Conservation (phyloP, 768 basidiomycete species). For the Infundibulicybe gibba region DNA sequence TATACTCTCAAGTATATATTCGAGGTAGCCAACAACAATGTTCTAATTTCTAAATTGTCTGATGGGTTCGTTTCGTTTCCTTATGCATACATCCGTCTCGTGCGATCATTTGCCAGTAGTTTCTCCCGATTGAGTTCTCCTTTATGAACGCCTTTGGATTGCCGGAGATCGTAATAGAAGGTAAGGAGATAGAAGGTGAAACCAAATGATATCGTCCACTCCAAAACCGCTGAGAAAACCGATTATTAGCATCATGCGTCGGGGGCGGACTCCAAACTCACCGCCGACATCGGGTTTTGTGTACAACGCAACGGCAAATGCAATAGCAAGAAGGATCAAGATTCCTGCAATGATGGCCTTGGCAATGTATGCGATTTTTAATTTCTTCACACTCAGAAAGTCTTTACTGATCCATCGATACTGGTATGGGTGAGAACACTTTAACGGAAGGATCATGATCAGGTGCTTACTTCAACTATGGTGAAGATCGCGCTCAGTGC, state of each 20-base stretch:
- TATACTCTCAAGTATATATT: no score
- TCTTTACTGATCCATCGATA: constrained; percentile 65
- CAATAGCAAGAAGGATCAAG: constrained; percentile 60
- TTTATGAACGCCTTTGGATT: constrained; percentile 47
- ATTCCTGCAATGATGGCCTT: constrained; percentile 59
- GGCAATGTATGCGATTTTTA: constrained; percentile 52
- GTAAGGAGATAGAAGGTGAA: constrained; percentile 73
- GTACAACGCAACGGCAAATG: constrained; percentile 54
- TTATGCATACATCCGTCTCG: no score
- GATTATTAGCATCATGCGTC: neutral
- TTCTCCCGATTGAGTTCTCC: constrained; percentile 38
- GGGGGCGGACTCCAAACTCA: constrained; percentile 14
- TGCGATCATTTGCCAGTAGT: constrained; percentile 8
- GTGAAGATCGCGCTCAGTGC: constrained; percentile 73
- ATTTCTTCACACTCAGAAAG: constrained; percentile 36
- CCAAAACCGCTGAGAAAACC: constrained; percentile 48
- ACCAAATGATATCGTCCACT: constrained; percentile 72
- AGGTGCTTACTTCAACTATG: constrained; percentile 50
- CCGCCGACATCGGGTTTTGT: constrained; percentile 46
- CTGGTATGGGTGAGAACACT: constrained; percentile 21
- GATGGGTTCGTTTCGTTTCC: no score
- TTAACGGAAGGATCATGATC: neutral
- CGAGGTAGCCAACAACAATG: no score
- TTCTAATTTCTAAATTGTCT: no score
- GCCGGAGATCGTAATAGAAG: constrained; percentile 68